Evolutionary conservation across 805 yeast species (phyloP).

Genomic region (Pichia californica): DNA sequence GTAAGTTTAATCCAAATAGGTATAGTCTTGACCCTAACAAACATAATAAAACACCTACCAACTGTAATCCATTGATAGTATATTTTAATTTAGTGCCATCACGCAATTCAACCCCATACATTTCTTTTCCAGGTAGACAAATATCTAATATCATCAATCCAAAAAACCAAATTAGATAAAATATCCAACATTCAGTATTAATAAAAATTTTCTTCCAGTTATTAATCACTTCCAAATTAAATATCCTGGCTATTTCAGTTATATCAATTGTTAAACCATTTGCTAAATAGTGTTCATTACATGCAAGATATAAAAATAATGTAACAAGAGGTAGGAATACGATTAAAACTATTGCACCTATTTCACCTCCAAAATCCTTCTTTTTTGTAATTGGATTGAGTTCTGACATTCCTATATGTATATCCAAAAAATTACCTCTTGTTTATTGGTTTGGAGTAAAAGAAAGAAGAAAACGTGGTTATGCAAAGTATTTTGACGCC

Average conservation of each 20-base stretch:
- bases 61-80: constrained; percentile 72
- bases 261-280: constrained; percentile 42
- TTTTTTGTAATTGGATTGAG: constrained; percentile 69
- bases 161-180: constrained; percentile 68
- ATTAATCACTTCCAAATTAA: constrained; percentile 13
- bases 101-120: constrained; percentile 62
- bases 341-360: constrained; percentile 66
- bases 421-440: too few relatives aligned
- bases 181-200: constrained; percentile 48
- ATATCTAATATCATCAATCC: constrained; percentile 57
- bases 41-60: constrained; percentile 36
- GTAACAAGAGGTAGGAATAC: constrained; percentile 62
- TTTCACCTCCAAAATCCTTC: constrained; percentile 70
- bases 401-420: constrained; percentile 8
- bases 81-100: constrained; percentile 69
- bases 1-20: constrained; percentile 38
- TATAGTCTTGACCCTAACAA: constrained; percentile 47
- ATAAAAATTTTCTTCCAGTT: constrained; percentile 30
- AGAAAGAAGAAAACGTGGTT: too few relatives aligned
- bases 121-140: constrained; percentile 68
- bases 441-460: too few relatives aligned
- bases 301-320: constrained; percentile 49
- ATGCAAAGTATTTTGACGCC: too few relatives aligned
- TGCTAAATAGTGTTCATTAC: constrained; percentile 53
- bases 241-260: constrained; percentile 24